Base-by-base conservation (phyloP, 2,329 filamentous ascomycete genomes). In the Metarhizium album region DNA sequence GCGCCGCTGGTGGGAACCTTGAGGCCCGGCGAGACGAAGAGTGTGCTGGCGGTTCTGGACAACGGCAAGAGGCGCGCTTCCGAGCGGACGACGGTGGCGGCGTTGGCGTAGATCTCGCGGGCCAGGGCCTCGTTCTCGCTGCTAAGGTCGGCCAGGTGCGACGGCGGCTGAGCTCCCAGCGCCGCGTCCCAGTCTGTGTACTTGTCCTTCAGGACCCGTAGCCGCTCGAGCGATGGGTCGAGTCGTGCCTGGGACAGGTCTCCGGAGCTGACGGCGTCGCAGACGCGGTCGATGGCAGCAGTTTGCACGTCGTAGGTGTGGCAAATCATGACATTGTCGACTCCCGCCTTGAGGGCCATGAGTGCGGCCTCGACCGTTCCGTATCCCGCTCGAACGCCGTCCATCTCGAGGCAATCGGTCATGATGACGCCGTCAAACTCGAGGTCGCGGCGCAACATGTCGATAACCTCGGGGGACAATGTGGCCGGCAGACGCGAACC, bases 301-400 rank as follows among this genome's bases (percentile, higher is more conserved):
- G 58, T 47, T 47, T 62, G 59, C 13, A 59, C 55, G 9, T 58
- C 53, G 46, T 55, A 59, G 0, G 59, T 62, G 46, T 62, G 59
- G 54, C 59, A 62, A 31, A 62, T 60, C 59, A 62, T 60, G 51
- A 59, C 57, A 43, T 57, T 62, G 49, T 62, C 59, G 16, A 58
- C 59, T 3, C 59, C 59, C 16, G 59, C 59, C 45, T 60, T 50
- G 23, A 62, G 52, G 2, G 59, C 59, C 55, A 59, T 53, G 7
- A 62, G 46, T 4, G 59, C 49, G 1, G 58, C 58, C 24, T 61
- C 53, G 0, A 60, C 59, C 1, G 58, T 60, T 9, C 59, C 59
- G 37, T 57, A 58, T 4, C 54, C 57, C 13, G 59, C 58, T 11
- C 59, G 55, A 1, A 62, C 46, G 2, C 59, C 59, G 13, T 61